Conservation (phyloP, 2,329 filamentous ascomycete species). For the Delphinella strobiligena region DNA sequence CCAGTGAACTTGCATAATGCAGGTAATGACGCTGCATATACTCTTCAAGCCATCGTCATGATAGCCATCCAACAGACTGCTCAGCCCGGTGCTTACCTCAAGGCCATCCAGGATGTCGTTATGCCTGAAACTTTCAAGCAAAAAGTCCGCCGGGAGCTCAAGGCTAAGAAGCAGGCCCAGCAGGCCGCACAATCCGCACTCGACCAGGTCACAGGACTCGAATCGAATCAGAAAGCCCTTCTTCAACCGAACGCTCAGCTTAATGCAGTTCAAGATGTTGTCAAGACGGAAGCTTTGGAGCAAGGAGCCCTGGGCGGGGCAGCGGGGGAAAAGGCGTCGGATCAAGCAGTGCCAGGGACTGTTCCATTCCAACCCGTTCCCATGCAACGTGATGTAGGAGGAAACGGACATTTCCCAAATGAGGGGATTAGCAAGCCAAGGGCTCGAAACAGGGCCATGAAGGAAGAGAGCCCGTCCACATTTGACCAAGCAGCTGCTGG, state of each 20-base stretch:
- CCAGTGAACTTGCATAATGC: slow-evolving; percentile 11
- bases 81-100: slow-evolving; percentile 2
- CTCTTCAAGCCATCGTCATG: slow-evolving; percentile 13
- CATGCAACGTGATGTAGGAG: slow-evolving; percentile 34
- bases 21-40: slow-evolving; percentile 13
- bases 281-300: slow-evolving; percentile 69
- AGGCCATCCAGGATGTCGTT: background rate
- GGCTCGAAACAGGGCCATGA: too few relatives aligned
- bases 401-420: slow-evolving; percentile 45
- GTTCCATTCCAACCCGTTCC: slow-evolving; percentile 26
- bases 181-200: background rate
- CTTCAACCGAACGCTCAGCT: too few relatives aligned
- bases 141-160: background rate
- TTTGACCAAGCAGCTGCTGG: too few relatives aligned
- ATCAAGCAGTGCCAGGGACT: slow-evolving; percentile 43
- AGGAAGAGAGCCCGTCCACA: too few relatives aligned
- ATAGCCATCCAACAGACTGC: slow-evolving; percentile 13
- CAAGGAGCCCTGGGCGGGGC: slow-evolving; percentile 62
- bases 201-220: background rate
- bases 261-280: too few relatives aligned
- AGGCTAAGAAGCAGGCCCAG: background rate
- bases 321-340: slow-evolving; percentile 43
- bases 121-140: background rate
- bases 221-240: slow-evolving; percentile 11
- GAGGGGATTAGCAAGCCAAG: slow-evolving; percentile 77